Evolutionary conservation across 345 rosid species (phyloP).

Genomic region (Euphorbia lathyris): DNA sequence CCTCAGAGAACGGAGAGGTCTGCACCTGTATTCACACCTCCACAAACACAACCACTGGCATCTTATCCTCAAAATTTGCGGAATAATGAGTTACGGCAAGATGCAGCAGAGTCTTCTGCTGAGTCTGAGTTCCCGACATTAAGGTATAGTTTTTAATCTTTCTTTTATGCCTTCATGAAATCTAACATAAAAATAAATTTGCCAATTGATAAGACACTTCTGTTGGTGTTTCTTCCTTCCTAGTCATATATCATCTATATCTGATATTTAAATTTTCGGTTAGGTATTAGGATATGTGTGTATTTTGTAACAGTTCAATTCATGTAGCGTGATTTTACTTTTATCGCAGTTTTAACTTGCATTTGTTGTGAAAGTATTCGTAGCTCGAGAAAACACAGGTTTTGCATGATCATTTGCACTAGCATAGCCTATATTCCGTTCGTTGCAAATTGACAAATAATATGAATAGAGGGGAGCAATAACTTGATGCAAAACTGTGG

Average conservation of each 20-base stretch:
- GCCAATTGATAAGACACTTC: not conserved
- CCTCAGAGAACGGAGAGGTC: conserved; percentile 90
- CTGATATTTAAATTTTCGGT: not conserved
- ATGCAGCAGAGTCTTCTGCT: conserved; percentile 63
- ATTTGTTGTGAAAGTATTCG: not conserved
- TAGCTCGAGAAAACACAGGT: not conserved
- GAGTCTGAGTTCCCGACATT: conserved; percentile 87
- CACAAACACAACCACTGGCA: conserved; percentile 85
- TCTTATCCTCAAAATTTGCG: conserved; percentile 79
- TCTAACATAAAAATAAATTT: not conserved
- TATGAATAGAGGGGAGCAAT: not conserved
- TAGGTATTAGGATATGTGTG: not conserved
- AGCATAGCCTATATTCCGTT: not conserved
- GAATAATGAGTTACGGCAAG: conserved; percentile 51
- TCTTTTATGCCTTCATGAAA: conserved; percentile 12
- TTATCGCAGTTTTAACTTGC: not conserved
- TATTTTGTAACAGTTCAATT: not conserved
- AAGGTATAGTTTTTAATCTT: conserved; percentile 46
- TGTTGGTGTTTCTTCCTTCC: not conserved
- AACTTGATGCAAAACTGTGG: not conserved
- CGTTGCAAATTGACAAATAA: not conserved
- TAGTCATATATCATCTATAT: not conserved
- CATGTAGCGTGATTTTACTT: not conserved
- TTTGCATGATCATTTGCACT: not conserved
- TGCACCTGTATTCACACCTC: conserved; percentile 92